phyloP scores from a whole-genome alignment of 2,329 filamentous ascomycete species.

The Aspergillus versicolor region DNA sequence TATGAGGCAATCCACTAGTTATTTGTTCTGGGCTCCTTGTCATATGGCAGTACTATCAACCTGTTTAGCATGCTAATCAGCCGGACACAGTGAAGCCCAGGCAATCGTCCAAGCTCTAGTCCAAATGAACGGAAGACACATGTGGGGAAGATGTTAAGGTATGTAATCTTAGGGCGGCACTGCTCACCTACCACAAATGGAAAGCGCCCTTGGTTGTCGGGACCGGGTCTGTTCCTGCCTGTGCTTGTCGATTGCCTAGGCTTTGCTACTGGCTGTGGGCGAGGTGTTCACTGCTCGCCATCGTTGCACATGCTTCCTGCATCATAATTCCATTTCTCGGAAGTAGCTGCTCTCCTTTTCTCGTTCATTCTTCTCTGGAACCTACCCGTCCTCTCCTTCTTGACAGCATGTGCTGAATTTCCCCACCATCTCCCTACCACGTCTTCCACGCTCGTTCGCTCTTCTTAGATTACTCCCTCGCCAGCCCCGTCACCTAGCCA shows the following conservation, averaged over 20 bases:
- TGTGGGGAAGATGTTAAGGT: too few species aligned
- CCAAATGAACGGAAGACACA: too few species aligned
- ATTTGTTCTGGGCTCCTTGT: too few species aligned
- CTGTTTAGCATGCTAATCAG: too few species aligned
- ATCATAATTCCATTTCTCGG: background rate
- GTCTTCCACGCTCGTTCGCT: constrained; percentile 9
- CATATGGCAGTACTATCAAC: too few species aligned
- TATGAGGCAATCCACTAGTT: too few species aligned
- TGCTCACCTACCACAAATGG: too few species aligned
- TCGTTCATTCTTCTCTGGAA: background rate
- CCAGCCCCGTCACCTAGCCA: constrained; percentile 1
- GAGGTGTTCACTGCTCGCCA: constrained; percentile 2
- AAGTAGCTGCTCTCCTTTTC: constrained; percentile 12
- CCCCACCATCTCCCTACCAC: background rate
- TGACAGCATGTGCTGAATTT: constrained; percentile 16
- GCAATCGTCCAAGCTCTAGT: too few species aligned
- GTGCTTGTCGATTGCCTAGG: constrained; percentile 10
- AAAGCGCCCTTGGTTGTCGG: background rate
- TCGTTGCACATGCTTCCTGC: constrained; percentile 17
- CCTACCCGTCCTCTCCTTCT: constrained; percentile 3
- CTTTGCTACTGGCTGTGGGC: background rate
- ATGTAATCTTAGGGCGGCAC: too few species aligned
- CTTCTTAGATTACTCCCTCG: constrained; percentile 4
- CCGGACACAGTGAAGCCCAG: too few species aligned
- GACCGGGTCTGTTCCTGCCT: constrained; percentile 8